phyloP scores from a whole-genome alignment of 1,284 basidiomycete species.

The Gomphus sp. region DNA sequence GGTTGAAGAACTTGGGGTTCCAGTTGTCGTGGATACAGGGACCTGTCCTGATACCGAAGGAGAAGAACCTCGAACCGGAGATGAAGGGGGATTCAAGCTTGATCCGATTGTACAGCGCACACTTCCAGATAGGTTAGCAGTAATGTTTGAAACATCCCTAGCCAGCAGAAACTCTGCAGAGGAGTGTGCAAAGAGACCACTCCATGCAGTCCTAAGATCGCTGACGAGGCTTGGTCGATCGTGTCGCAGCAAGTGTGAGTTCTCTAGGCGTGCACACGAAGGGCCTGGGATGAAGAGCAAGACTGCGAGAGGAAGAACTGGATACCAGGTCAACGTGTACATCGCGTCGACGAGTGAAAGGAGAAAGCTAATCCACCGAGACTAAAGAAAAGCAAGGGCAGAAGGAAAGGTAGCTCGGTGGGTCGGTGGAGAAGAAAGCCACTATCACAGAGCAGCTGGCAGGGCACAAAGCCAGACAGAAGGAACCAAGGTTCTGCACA shows the following conservation, averaged over 20 bases:
- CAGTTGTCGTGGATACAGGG: neutral
- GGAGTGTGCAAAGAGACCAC: neutral
- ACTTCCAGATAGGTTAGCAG: neutral
- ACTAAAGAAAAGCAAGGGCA: neutral
- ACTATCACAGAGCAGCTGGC: neutral
- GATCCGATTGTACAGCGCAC: neutral
- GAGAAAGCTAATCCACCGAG: neutral
- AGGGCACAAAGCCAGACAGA: neutral
- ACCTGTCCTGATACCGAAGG: neutral
- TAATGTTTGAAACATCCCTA: neutral
- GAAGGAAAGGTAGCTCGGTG: neutral
- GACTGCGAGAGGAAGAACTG: neutral
- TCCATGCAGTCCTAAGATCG: constrained; percentile 4
- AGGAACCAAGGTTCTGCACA: neutral
- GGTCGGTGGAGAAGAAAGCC: neutral
- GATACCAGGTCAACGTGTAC: neutral
- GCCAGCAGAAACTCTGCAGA: neutral
- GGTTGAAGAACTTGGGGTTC: neutral
- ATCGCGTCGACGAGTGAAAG: neutral
- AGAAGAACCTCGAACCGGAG: neutral
- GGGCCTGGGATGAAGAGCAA: neutral
- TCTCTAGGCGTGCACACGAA: neutral
- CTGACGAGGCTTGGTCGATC: neutral
- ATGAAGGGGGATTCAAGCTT: neutral
- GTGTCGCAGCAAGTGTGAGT: neutral